A percentile compares a stretch with the other conserved stretches of the same genome.
These are phyloP conservation scores for Cladosporium sp. DNA, from an alignment of 2,329 filamentous ascomycete genomes.

Conservation along the genomic window DNA sequence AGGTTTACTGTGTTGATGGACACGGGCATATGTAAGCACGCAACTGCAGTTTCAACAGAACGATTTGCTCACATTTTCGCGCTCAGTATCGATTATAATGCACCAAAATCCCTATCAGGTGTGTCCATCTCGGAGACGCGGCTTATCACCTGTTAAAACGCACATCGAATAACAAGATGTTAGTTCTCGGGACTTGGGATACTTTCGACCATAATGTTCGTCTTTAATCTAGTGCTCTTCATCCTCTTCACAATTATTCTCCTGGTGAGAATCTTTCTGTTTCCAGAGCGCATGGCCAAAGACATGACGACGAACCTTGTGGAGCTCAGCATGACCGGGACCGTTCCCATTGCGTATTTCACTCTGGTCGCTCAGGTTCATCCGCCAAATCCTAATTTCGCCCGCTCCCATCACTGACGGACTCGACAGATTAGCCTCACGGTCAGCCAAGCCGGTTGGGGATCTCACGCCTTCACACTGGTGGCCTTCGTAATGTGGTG, in stretches of 20 bases:
- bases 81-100: conserved; percentile 13
- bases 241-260: conserved; percentile 11
- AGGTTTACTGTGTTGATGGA: conserved; percentile 16
- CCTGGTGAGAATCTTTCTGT: conserved; percentile 10
- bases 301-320: conserved; percentile 8
- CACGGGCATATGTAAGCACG: conserved; percentile 12
- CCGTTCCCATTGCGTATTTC: conserved; percentile 13
- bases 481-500: conserved; percentile 15
- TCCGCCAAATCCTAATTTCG: background rate
- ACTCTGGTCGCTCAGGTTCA: conserved; percentile 13
- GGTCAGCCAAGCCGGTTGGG: background rate
- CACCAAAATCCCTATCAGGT: conserved; percentile 15
- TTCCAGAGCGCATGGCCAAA: conserved; percentile 10
- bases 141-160: background rate
- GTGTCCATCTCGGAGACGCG: background rate
- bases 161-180: background rate
- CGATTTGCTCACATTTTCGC: background rate
- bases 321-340: conserved; percentile 9
- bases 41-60: background rate
- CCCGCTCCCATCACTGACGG: background rate
- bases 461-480: background rate
- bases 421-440: background rate
- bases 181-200: conserved; percentile 15
- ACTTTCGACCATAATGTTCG: conserved; percentile 16
- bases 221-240: conserved; percentile 16